These are phyloP conservation scores for Suillus discolor DNA, from an alignment of 768 basidiomycete genomes.

Conservation along the genomic window DNA sequence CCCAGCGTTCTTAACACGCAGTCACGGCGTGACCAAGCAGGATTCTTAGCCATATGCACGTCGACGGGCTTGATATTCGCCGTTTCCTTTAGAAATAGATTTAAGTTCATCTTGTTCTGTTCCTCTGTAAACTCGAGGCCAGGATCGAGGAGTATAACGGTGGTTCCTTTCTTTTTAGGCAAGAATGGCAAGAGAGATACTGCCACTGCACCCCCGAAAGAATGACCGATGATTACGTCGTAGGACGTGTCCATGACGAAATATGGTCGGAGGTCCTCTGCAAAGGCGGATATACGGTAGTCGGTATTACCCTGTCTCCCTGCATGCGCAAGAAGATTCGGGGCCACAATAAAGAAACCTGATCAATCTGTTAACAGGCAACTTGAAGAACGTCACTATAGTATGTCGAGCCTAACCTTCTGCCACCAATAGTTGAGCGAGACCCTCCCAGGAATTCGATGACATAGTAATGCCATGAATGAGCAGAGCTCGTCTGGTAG, in stretches of 20 bases:
- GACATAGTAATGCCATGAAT: constrained; percentile 13
- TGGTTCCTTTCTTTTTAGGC: not conserved
- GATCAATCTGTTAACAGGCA: not conserved
- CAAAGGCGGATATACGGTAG: constrained; percentile 3
- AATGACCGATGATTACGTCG: not conserved
- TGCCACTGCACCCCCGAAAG: not conserved
- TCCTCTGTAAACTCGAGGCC: constrained; percentile 6
- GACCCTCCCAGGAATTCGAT: constrained; percentile 12
- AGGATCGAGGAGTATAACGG: not conserved
- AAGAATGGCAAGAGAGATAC: not conserved
- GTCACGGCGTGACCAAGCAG: constrained; percentile 21
- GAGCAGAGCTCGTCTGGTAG: constrained; percentile 13
- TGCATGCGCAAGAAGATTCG: constrained; percentile 12
- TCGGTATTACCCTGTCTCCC: not conserved
- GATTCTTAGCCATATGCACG: constrained; percentile 12
- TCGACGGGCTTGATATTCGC: constrained; percentile 7
- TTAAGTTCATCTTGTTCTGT: not conserved
- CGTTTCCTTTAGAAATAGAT: not conserved
- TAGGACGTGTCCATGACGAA: not conserved
- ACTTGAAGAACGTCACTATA: not conserved
- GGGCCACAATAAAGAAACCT: constrained; percentile 13
- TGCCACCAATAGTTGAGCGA: constrained; percentile 10
- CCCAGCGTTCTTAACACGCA: constrained; percentile 14
- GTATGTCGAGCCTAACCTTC: constrained; percentile 6
- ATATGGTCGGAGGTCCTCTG: constrained; percentile 8